Percentiles rank a stretch among this genome's conserved stretches.
These are phyloP conservation scores for Austroboletus eburneus DNA, from an alignment of 768 basidiomycete genomes.

Conservation along the genomic window DNA sequence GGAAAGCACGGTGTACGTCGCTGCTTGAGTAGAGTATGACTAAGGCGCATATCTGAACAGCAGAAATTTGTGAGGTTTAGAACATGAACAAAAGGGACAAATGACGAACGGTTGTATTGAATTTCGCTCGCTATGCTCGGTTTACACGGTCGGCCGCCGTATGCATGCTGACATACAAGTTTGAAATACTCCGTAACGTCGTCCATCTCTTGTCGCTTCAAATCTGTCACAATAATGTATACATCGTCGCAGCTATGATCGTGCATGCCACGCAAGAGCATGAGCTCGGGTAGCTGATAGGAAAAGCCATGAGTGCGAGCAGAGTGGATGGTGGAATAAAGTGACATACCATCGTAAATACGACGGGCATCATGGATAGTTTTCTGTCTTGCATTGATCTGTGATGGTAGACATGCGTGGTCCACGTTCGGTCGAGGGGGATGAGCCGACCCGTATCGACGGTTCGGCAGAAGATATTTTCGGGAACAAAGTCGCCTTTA, in stretches of 20 bases:
- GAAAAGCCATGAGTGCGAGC: constrained; percentile 1
- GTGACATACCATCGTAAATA: constrained; percentile 67
- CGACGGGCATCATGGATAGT: constrained; percentile 73
- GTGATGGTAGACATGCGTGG: constrained; percentile 77
- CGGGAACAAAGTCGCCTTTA: constrained; percentile 74
- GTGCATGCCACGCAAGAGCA: constrained; percentile 79
- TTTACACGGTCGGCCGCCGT: constrained; percentile 56
- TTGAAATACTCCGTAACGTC: constrained; percentile 77
- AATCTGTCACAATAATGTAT: constrained; percentile 73
- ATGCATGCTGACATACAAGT: constrained; percentile 62
- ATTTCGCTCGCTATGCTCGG: constrained; percentile 64
- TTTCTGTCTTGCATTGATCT: constrained; percentile 70
- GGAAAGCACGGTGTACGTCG: constrained; percentile 77
- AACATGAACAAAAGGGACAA: background rate
- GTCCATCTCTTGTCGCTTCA: constrained; percentile 79
- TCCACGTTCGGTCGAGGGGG: constrained; percentile 79
- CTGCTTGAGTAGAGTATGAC: constrained; percentile 61
- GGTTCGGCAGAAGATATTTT: constrained; percentile 76
- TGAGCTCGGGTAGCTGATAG: constrained; percentile 67
- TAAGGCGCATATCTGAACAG: constrained; percentile 57
- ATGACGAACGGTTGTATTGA: constrained; percentile 61
- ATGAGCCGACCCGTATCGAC: constrained; percentile 76
- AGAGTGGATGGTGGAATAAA: background rate
- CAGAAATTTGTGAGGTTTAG: constrained; percentile 7
- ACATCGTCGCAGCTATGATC: constrained; percentile 76